Base-by-base conservation (phyloP, 2,329 filamentous ascomycete genomes). In the Diaporthe citriasiana region DNA sequence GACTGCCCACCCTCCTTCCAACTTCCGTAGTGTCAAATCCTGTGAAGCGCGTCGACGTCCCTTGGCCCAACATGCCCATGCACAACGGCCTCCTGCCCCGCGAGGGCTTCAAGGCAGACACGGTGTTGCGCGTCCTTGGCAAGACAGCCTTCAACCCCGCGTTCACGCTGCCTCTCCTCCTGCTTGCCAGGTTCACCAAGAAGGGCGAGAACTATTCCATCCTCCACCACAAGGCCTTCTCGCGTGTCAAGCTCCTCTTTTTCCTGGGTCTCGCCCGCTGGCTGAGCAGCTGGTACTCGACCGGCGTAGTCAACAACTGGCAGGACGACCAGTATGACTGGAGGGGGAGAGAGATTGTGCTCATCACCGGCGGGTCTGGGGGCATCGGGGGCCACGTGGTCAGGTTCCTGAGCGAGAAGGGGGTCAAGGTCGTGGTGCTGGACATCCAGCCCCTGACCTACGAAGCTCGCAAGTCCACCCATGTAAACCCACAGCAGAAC, bases 291-390 rank as follows among this genome's bases (percentile, higher is more conserved):
- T 89, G 86, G 80, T 81, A 91, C 17, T 90, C 89, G 77, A 82
- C 83, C 2, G 83, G 86, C 2, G 84, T 83, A 1, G 76, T 85
- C 72, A 86, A 88, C 79, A 88, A 87, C 79, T 90, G 87, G 85
- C 84, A 80, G 1, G 80, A 77, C 15, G 89, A 90, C 78, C 82
- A 80, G 53, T 93, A 92, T 82, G 87, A 91, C 80, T 95, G 93
- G 92, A 83, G 68, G n/a, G 57, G 86, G 30, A 88, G 87, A 69
- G 93, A 95, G 83, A 87, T 95, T 68, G 91, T 94, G 3, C 85
- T 95, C 56, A 87, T 95, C 27, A 95, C 94, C 0, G 93, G 94
- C 10, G 94, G 94, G 10, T 91, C 92, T 55, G 90, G 90, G 72
- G 94, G 94, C 0, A 95, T 96, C 78, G 94, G 94, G 19, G 89